These are phyloP conservation scores for Phytophthora pluvialis DNA, from an alignment of 352 stramenopile genomes.

Conservation along the genomic window DNA sequence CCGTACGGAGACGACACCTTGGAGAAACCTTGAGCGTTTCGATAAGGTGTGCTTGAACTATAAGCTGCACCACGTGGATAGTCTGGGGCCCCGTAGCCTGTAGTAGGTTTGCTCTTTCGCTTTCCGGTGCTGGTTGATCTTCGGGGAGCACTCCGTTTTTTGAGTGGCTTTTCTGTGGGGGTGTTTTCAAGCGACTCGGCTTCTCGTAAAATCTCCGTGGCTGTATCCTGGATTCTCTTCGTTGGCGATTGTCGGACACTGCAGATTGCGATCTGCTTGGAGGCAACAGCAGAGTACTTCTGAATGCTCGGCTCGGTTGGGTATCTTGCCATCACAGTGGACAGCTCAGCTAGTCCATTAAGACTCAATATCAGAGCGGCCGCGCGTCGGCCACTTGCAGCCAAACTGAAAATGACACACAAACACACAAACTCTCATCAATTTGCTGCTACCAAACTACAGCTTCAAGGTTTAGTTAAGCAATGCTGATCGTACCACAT, in stretches of 20 bases:
- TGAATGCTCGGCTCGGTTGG: constrained; percentile 71
- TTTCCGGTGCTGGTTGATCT: constrained; percentile 33
- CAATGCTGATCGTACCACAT: constrained; percentile 56
- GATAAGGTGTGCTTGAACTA: constrained; percentile 13
- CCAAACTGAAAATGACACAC: constrained; percentile 43
- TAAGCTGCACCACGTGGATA: constrained; percentile 22
- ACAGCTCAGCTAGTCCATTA: constrained; percentile 73
- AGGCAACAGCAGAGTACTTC: constrained; percentile 65
- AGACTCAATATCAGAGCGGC: constrained; percentile 58
- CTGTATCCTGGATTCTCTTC: constrained; percentile 48
- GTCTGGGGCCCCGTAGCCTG: constrained; percentile 11
- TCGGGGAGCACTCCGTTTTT: constrained; percentile 11
- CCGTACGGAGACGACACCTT: constrained; percentile 56
- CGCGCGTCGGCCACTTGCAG: constrained; percentile 57
- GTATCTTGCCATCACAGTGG: constrained; percentile 77
- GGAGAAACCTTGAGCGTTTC: constrained; percentile 32
- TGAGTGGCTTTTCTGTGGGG: constrained; percentile 27
- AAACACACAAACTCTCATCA: not conserved
- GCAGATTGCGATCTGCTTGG: constrained; percentile 61
- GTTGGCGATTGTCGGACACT: constrained; percentile 49
- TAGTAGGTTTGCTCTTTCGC: constrained; percentile 30
- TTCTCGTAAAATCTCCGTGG: constrained; percentile 52
- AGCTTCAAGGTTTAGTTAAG: not conserved
- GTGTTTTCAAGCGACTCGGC: constrained; percentile 43
- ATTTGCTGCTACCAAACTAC: not conserved